Conservation (phyloP, 352 stramenopile genomes). For the Aphanomyces euteiches region DNA sequence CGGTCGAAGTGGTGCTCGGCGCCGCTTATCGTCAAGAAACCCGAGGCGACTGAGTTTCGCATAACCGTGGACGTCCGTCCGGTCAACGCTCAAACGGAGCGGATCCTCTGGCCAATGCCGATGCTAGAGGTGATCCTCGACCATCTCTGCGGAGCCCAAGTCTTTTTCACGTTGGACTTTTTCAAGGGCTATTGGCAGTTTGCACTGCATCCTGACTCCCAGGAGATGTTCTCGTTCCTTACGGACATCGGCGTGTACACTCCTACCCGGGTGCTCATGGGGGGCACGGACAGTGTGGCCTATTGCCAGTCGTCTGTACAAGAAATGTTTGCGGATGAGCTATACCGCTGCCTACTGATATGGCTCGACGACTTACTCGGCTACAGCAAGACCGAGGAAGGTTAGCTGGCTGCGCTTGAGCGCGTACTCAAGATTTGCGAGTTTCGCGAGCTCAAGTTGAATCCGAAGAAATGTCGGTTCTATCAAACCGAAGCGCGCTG, state of each 20-base stretch:
- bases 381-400: constrained; percentile 32
- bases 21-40: constrained; percentile 33
- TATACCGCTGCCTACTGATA: constrained; percentile 33
- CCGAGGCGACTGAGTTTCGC: constrained; percentile 19
- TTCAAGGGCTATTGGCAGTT: constrained; percentile 5
- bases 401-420: constrained; percentile 32
- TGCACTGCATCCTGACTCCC: neutral
- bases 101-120: constrained; percentile 31
- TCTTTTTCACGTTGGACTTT: constrained; percentile 2
- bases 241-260: constrained; percentile 28
- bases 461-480: constrained; percentile 30
- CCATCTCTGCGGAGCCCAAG: neutral
- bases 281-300: constrained; percentile 17
- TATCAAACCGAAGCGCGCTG: constrained; percentile 33
- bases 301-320: constrained; percentile 22
- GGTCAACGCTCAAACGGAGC: constrained; percentile 31
- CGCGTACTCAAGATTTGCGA: constrained; percentile 33
- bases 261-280: constrained; percentile 26
- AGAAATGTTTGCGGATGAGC: constrained; percentile 3
- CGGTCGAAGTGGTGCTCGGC: constrained; percentile 29
- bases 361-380: constrained; percentile 41
- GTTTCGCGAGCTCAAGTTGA: constrained; percentile 33
- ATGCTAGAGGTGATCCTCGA: constrained; percentile 25
- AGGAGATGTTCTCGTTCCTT: constrained; percentile 17
- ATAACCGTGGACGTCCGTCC: constrained; percentile 30